Percentiles rank a stretch among this genome's conserved stretches.
Conservation (phyloP, 2,329 filamentous ascomycete genomes). For the Cladosporium halotolerans region DNA sequence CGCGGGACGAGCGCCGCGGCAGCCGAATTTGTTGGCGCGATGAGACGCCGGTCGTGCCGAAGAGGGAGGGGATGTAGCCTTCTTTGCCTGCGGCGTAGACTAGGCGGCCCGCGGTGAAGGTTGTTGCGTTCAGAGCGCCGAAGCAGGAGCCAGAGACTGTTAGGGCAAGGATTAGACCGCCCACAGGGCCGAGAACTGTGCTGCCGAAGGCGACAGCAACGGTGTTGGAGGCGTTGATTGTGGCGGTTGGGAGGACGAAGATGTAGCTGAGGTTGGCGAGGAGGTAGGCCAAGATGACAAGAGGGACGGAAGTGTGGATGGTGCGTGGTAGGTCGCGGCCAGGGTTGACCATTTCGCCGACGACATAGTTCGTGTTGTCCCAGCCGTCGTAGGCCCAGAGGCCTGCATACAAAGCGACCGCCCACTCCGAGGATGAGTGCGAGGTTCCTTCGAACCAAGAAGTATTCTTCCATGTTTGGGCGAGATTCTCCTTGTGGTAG, state of each 20-base stretch:
- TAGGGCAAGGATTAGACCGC: constrained; percentile 77
- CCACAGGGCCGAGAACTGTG: constrained; percentile 79
- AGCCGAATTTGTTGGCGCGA: constrained; percentile 27
- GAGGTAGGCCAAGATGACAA: constrained; percentile 86
- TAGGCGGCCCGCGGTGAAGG: constrained; percentile 85
- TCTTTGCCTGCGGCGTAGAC: constrained; percentile 94
- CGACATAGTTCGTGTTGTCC: constrained; percentile 99
- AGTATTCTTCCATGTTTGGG: constrained; percentile 70
- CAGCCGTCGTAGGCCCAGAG: constrained; percentile 98
- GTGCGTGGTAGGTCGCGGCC: constrained; percentile 83
- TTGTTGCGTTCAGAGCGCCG: constrained; percentile 86
- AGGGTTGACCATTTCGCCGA: constrained; percentile 92
- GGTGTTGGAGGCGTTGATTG: constrained; percentile 84
- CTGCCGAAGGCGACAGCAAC: constrained; percentile 91
- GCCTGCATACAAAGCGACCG: constrained; percentile 88
- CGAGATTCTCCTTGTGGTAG: constrained; percentile 58
- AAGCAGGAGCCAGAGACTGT: constrained; percentile 90
- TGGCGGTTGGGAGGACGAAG: constrained; percentile 74
- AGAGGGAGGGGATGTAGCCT: constrained; percentile 78
- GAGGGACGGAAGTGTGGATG: constrained; percentile 91
- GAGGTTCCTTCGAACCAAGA: constrained; percentile 83
- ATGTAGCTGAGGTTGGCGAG: constrained; percentile 92
- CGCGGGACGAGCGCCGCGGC: constrained; percentile 44
- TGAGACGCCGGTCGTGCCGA: constrained; percentile 73
- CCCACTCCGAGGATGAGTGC: constrained; percentile 75